phyloP scores from a whole-genome alignment of 495 filamentous ascomycete species.

The Hyaloscypha finlandica region DNA sequence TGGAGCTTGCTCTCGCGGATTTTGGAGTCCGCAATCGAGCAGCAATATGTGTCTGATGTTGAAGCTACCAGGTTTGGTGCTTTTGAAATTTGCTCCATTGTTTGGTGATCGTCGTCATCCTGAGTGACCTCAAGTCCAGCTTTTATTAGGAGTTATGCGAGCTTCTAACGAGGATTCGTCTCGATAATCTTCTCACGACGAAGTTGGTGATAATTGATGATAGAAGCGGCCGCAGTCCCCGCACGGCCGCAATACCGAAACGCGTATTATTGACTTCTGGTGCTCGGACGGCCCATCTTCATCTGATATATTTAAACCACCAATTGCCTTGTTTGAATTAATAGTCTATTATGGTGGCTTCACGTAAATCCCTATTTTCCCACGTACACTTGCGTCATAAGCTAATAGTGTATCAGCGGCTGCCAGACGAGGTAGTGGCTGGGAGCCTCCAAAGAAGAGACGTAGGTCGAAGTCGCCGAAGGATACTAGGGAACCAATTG shows the following conservation, averaged over 20 bases:
- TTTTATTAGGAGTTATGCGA: not conserved
- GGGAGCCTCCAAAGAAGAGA: too few relatives aligned
- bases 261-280: too few relatives aligned
- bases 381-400: not conserved
- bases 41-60: constrained; percentile 39
- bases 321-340: too few relatives aligned
- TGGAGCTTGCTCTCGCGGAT: constrained; percentile 20
- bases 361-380: not conserved
- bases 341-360: not conserved
- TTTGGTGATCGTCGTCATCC: not conserved
- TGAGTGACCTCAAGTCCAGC: not conserved
- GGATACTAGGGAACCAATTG: not conserved
- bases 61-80: constrained; percentile 45
- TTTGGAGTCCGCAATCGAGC: constrained; percentile 31
- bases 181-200: too few relatives aligned
- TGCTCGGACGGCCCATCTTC: too few relatives aligned
- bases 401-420: not conserved
- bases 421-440: not conserved
- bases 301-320: too few relatives aligned
- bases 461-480: not conserved
- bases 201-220: too few relatives aligned
- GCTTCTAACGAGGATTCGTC: not conserved
- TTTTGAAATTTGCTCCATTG: constrained; percentile 7
- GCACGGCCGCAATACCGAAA: too few relatives aligned
- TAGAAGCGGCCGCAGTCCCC: too few relatives aligned